A percentile compares a stretch with the other conserved stretches of the same genome.
Conservation (phyloP, 495 filamentous ascomycete genomes). For the Sordaria brevicollis region DNA sequence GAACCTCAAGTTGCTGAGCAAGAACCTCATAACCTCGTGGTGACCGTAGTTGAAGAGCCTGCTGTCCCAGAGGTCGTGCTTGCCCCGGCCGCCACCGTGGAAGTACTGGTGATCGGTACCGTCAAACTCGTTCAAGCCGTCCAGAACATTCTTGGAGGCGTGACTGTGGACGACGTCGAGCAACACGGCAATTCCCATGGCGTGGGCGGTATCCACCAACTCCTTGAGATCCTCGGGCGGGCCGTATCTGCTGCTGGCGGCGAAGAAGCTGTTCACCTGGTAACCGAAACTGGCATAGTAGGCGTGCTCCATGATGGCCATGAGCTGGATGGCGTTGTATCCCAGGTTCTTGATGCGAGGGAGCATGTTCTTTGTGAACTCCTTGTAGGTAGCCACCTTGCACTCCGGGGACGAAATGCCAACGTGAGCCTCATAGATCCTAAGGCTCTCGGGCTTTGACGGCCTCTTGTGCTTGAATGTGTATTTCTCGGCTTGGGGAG, state of each 20-base stretch:
- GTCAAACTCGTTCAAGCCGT: constrained; percentile 92
- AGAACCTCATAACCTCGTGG: constrained; percentile 89
- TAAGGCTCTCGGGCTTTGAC: constrained; percentile 71
- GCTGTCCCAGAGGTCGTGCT: constrained; percentile 91
- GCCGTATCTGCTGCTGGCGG: constrained; percentile 91
- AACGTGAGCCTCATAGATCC: constrained; percentile 96
- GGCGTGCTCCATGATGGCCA: constrained; percentile 98
- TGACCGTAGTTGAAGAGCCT: constrained; percentile 93
- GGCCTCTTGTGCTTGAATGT: constrained; percentile 74
- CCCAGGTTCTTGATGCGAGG: constrained; percentile 83
- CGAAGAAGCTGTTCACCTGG: constrained; percentile 97
- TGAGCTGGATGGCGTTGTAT: constrained; percentile 96
- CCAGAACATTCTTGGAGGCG: constrained; percentile 90
- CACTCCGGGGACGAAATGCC: constrained; percentile 91
- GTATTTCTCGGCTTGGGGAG: constrained; percentile 62
- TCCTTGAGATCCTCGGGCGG: constrained; percentile 93
- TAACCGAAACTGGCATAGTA: constrained; percentile 99
- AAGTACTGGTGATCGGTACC: constrained; percentile 93
- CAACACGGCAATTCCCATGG: constrained; percentile 82
- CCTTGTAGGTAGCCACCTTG: constrained; percentile 84
- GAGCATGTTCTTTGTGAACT: constrained; percentile 87
- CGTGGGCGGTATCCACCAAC: constrained; percentile 88
- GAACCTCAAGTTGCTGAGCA: constrained; percentile 90
- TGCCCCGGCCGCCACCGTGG: constrained; percentile 72
- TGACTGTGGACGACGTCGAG: constrained; percentile 97